These are phyloP conservation scores for Hypericum perforatum DNA, from an alignment of 345 rosid species.

Conservation along the genomic window DNA sequence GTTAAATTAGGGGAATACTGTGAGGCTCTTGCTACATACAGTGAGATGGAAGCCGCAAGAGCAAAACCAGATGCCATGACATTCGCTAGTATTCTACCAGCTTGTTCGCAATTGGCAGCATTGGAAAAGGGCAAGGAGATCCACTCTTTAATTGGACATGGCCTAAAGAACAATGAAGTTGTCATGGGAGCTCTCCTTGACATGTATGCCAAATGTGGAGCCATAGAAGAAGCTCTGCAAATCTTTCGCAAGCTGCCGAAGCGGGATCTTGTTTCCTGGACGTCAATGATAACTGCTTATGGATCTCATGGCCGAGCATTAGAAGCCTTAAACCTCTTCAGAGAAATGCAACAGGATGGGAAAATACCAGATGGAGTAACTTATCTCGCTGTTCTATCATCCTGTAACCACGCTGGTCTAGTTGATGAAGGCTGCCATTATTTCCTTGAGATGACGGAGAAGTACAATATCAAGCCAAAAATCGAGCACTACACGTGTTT, in stretches of 20 bases:
- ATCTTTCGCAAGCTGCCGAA: slow-evolving; percentile 36
- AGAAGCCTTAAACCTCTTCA: slow-evolving; percentile 44
- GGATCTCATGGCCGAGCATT: slow-evolving; percentile 59
- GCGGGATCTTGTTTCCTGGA: slow-evolving; percentile 61
- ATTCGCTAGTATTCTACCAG: slow-evolving; percentile 44
- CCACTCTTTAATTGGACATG: slow-evolving; percentile 30
- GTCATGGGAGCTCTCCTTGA: slow-evolving; percentile 70
- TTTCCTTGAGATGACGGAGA: slow-evolving; percentile 36
- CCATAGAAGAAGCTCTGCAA: slow-evolving; percentile 40
- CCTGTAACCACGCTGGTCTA: slow-evolving; percentile 63
- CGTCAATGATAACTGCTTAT: slow-evolving; percentile 63
- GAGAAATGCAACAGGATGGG: slow-evolving; percentile 37
- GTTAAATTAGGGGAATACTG: slow-evolving; percentile 35
- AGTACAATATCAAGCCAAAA: slow-evolving; percentile 33
- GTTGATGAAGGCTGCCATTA: slow-evolving; percentile 39
- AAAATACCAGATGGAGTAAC: slow-evolving; percentile 47
- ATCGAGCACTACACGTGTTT: slow-evolving; percentile 61
- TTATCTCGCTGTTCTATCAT: slow-evolving; percentile 58
- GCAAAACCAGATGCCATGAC: slow-evolving; percentile 51
- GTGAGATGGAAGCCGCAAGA: slow-evolving; percentile 33
- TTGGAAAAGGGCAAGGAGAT: slow-evolving; percentile 59
- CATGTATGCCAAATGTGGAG: slow-evolving; percentile 86
- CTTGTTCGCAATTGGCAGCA: slow-evolving; percentile 60
- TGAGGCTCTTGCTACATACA: slow-evolving; percentile 30
- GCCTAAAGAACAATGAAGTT: slow-evolving; percentile 31